These are phyloP conservation scores for Teratosphaeria viscida DNA, from an alignment of 2,329 filamentous ascomycete genomes.

Conservation along the genomic window DNA sequence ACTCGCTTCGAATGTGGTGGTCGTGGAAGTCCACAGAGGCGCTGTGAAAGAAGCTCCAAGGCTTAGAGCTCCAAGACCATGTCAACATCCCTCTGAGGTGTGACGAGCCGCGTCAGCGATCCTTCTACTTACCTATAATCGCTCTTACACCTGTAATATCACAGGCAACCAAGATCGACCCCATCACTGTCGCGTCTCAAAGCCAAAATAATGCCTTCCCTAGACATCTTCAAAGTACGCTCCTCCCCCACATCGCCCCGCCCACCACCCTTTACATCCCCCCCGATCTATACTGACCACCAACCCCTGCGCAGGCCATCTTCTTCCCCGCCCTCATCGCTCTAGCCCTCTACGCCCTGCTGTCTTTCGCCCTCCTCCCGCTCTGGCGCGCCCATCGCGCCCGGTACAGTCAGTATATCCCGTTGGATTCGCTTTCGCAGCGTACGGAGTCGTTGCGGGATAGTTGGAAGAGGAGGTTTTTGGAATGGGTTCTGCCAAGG, in stretches of 20 bases:
- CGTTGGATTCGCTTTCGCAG: conserved; percentile 19
- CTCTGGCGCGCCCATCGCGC: conserved; percentile 34
- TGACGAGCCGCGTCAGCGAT: not conserved
- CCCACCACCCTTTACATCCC: not conserved
- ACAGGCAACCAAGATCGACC: not conserved
- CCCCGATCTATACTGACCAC: not conserved
- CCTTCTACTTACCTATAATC: not conserved
- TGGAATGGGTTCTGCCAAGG: conserved; percentile 23
- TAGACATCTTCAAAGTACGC: conserved; percentile 3
- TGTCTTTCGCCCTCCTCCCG: conserved; percentile 33
- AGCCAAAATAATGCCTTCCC: not conserved
- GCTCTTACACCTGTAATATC: not conserved
- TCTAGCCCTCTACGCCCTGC: conserved; percentile 31
- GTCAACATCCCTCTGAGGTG: not conserved
- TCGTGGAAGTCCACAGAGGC: not conserved
- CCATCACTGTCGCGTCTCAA: not conserved
- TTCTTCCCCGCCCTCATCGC: conserved; percentile 37
- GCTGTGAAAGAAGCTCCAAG: not conserved
- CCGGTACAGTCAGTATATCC: conserved; percentile 36
- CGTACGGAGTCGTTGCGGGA: conserved; percentile 19
- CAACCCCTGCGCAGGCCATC: conserved; percentile 26
- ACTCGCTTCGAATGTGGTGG: not conserved
- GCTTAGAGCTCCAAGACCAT: not conserved
- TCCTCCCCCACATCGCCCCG: no score
- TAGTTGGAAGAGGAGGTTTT: conserved; percentile 27